A percentile compares a stretch with the other conserved stretches of the same genome.
phyloP scores from a whole-genome alignment of 345 rosid genomes.

The Populus deltoides region DNA sequence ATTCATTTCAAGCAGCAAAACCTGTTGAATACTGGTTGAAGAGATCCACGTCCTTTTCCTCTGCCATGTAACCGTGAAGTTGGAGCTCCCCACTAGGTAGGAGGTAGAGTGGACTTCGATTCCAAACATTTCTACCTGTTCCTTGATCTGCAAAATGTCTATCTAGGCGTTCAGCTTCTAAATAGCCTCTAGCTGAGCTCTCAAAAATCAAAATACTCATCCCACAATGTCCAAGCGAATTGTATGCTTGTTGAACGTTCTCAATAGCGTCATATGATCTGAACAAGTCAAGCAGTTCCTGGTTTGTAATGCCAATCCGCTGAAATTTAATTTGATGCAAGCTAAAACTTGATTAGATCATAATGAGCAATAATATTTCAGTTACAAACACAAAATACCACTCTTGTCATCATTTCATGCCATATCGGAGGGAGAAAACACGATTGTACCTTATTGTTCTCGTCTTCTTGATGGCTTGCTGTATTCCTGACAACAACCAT shows the following conservation, averaged over 20 bases:
- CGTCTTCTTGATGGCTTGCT: conserved; percentile 46
- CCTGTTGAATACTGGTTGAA: conserved; percentile 70
- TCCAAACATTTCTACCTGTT: conserved; percentile 64
- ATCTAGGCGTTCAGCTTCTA: conserved; percentile 73
- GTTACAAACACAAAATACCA: background rate
- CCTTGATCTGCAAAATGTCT: conserved; percentile 61
- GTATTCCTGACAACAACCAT: conserved; percentile 82
- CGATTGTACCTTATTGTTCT: conserved; percentile 55
- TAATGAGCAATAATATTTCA: background rate
- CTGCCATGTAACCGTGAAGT: conserved; percentile 75
- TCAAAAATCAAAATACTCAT: conserved; percentile 74
- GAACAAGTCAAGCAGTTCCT: conserved; percentile 69
- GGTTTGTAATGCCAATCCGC: conserved; percentile 82
- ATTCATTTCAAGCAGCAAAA: conserved; percentile 7
- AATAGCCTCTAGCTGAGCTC: conserved; percentile 58
- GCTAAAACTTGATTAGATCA: background rate
- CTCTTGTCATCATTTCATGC: too few species aligned
- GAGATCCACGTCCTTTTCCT: conserved; percentile 55
- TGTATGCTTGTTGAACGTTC: conserved; percentile 72
- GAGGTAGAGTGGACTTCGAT: conserved; percentile 20
- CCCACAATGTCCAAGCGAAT: conserved; percentile 63
- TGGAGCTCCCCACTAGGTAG: conserved; percentile 61
- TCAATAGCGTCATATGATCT: conserved; percentile 46
- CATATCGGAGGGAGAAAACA: background rate
- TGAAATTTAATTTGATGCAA: conserved; percentile 24